Base-by-base conservation (phyloP, 352 stramenopile species). In the Plasmopara muralis region DNA sequence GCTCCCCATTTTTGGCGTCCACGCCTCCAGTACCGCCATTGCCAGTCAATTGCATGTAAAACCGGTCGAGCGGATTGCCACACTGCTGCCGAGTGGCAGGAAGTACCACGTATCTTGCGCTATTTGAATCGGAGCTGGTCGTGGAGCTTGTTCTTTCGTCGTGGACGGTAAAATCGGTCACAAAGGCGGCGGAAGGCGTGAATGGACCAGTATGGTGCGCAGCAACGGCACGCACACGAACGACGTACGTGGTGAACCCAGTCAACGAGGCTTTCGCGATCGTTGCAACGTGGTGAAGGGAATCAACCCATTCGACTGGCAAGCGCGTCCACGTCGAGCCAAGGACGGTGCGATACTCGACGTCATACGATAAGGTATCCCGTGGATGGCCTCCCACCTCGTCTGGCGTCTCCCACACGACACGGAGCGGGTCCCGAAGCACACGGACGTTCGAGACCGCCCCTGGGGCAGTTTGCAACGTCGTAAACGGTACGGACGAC, bases 41-140 rank as follows among this genome's bases (percentile, higher is more conserved):
- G 2, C 64, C 77, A 15, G 78, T 72, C 16, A 77, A 59, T 15
- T 81, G 62, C 41, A 87, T 47, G 55, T 91, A 94, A 57, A 85
- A 75, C 14, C 53, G 65, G 31, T 91, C 81, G 9, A 57, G 45
- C 2, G 34, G 41, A 45, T 89, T 88, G 0, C 66, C 83, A 14
- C 65, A 57, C 14, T 42, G 30, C 3, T 64, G 46, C 9, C 67
- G 62, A 14, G 50, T 41, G 14, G 76, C 80, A 28, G 47, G 61
- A 37, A 59, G 46, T 4, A 72, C 48, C 12, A 68, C 33, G 41
- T 60, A 49, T 14, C 47, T 44, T 16, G 35, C 40, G 30, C 55
- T 50, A 20, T 12, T 35, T 1, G 31, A 12, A 12, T 35, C 10
- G 20, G 20, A 3, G 31, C 10, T 35, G 31, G 10, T 2, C 6